Conservation (phyloP, 2,329 filamentous ascomycete genomes). For the Huntiella moniliformis region DNA sequence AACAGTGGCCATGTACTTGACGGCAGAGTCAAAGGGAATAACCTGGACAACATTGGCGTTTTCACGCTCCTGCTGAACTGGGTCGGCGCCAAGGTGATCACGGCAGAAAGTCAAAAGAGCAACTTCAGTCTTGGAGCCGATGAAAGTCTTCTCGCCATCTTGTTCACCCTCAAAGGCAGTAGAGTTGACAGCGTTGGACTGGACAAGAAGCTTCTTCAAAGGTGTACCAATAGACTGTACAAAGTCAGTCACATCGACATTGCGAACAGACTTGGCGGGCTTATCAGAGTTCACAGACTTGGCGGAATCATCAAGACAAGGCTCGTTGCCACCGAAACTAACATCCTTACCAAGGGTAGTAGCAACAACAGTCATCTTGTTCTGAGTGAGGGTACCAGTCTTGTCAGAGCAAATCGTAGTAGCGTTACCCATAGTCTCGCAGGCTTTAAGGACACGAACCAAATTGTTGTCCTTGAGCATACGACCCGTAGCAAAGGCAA, state of each 20-base stretch:
- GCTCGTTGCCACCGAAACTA: constrained; percentile 17
- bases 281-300: not conserved
- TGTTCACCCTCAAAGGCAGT: constrained; percentile 36
- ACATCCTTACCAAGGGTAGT: constrained; percentile 36
- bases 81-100: constrained; percentile 30
- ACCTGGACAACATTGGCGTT: constrained; percentile 29
- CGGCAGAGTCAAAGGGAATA: constrained; percentile 34
- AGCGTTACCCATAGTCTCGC: constrained; percentile 55
- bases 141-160: constrained; percentile 25
- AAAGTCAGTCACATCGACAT: constrained; percentile 8
- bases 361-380: constrained; percentile 58
- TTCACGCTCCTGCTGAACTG: constrained; percentile 26
- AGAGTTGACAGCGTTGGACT: constrained; percentile 36
- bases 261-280: not conserved
- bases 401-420: constrained; percentile 58
- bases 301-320: constrained; percentile 3
- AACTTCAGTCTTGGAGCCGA: constrained; percentile 39
- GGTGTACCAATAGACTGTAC: constrained; percentile 5
- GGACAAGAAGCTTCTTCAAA: constrained; percentile 17
- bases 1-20: constrained; percentile 38
- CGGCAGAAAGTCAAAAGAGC: constrained; percentile 31
- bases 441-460: constrained; percentile 46
- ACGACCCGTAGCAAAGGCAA: constrained; percentile 49
- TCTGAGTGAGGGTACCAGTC: constrained; percentile 30
- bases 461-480: constrained; percentile 55